Base-by-base conservation (phyloP, 2,329 filamentous ascomycete species). In the Talaromyces islandicus region DNA sequence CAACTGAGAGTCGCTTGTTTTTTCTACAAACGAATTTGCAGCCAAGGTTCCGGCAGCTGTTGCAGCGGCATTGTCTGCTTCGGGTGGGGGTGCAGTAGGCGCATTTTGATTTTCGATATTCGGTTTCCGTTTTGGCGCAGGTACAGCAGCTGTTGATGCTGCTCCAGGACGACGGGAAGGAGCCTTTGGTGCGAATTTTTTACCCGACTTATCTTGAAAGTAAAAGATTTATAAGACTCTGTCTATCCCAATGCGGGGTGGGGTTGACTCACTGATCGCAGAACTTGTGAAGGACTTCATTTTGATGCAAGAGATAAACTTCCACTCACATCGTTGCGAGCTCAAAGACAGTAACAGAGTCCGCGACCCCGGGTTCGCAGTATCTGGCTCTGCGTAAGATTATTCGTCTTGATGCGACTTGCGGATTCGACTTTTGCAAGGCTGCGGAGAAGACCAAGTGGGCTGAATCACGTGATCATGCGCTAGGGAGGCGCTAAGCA, bases 141-240 rank as follows among this genome's bases (percentile, higher is more conserved):
- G 43, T 19, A 19, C 19, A 21, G 68, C 38, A 53, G 66, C 64
- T 60, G 74, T 69, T 60, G 71, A 68, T 61, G 77, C 71, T 59
- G 77, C 75, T 64, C 79, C 78, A 63, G 80, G 77, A 61, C 82
- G 80, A 69, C 86, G 83, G 64, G 80, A 78, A 35, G 83, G 84
- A 64, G 84, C 83, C 77, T 89, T 91, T 51, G 88, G 88, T 71
- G 89, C 89, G 77, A 91, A 90, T 75, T 90, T 89, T 77, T 89
- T 89, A 73, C 88, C 81, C 77, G 88, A 88, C 80, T 89, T 88
- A 66, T 76, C 80, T 76, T n/a, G 60, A 9, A 32, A 63, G 41
- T 56, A 32, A 38, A 51, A 9, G 35, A 53, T 66, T 30, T 25
- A 38, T 53, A 65, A 64, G 56, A 43, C 51, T 48, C 51, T 51